Conservation (phyloP, 2,329 filamentous ascomycete genomes). For the Hypoxylon sp. region DNA sequence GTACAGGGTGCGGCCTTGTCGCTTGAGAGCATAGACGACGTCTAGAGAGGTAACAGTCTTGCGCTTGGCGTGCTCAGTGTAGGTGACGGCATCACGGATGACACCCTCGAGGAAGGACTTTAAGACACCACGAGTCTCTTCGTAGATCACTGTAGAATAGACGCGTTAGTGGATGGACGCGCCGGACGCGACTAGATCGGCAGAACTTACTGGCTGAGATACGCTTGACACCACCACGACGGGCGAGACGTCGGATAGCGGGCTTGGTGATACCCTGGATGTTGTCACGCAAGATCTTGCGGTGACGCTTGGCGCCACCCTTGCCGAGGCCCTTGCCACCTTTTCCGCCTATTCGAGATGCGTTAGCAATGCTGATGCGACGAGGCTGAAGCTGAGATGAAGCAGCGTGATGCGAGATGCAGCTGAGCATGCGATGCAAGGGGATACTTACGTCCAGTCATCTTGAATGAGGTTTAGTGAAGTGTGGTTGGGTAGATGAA, state of each 20-base stretch:
- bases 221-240: slow-evolving; percentile 99
- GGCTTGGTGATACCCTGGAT: slow-evolving; percentile 99
- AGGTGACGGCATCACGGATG: slow-evolving; percentile 84
- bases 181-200: slow-evolving; percentile 20
- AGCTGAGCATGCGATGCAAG: slow-evolving; percentile 9
- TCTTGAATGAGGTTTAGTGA: slow-evolving; percentile 48
- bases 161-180: slow-evolving; percentile 43
- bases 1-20: slow-evolving; percentile 77
- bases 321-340: slow-evolving; percentile 47
- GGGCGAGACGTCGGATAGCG: slow-evolving; percentile 96
- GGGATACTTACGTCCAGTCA: slow-evolving; percentile 55
- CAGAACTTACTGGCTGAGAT: slow-evolving; percentile 86
- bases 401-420: slow-evolving; percentile 4
- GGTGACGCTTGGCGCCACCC: slow-evolving; percentile 98
- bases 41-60: slow-evolving; percentile 78
- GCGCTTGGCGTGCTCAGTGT: slow-evolving; percentile 87
- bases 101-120: slow-evolving; percentile 88
- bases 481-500: slow-evolving; percentile 25
- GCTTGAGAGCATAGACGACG: slow-evolving; percentile 74
- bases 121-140: slow-evolving; percentile 82
- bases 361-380: slow-evolving; percentile 26
- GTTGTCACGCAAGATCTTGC: slow-evolving; percentile 99
- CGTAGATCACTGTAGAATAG: slow-evolving; percentile 47
- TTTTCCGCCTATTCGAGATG: slow-evolving; percentile 56
- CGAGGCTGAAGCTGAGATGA: slow-evolving; percentile 32